Evolutionary conservation across 345 rosid genomes (phyloP).

Genomic region (Syzygium aqueum): DNA sequence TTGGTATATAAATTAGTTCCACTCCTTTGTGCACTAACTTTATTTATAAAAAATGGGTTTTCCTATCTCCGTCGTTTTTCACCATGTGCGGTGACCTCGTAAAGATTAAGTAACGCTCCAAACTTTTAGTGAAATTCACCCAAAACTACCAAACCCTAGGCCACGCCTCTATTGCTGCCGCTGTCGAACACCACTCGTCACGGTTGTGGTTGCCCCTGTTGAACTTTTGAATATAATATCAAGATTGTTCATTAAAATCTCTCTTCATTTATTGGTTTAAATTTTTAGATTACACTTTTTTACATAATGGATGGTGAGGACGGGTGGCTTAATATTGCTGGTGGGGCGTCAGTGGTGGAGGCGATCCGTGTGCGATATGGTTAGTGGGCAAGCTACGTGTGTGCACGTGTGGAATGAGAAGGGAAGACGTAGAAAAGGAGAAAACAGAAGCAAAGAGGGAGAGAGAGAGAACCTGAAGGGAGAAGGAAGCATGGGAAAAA

Average conservation of each 20-base stretch:
- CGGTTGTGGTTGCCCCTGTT: too few species aligned
- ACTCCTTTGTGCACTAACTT: not conserved
- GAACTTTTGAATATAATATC: too few species aligned
- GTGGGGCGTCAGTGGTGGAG: not conserved
- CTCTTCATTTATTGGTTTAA: not conserved
- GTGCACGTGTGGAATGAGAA: not conserved
- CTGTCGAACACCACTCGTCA: too few species aligned
- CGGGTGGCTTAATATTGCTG: not conserved
- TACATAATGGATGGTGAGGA: not conserved
- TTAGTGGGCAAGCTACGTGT: not conserved
- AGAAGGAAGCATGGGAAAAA: not conserved
- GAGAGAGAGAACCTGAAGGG: not conserved
- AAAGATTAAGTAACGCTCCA: too few species aligned
- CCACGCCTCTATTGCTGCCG: too few species aligned
- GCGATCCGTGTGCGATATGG: not conserved
- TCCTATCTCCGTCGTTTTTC: too few species aligned
- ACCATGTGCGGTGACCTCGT: too few species aligned
- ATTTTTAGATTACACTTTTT: not conserved
- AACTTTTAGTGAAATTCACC: too few species aligned
- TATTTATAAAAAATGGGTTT: too few species aligned
- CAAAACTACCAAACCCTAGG: too few species aligned
- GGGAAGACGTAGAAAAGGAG: not conserved
- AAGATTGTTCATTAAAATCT: not conserved
- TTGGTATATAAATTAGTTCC: not conserved
- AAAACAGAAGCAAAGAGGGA: not conserved